phyloP scores from a whole-genome alignment of 2,329 filamentous ascomycete genomes.

The Phaeosphaeria sp. region DNA sequence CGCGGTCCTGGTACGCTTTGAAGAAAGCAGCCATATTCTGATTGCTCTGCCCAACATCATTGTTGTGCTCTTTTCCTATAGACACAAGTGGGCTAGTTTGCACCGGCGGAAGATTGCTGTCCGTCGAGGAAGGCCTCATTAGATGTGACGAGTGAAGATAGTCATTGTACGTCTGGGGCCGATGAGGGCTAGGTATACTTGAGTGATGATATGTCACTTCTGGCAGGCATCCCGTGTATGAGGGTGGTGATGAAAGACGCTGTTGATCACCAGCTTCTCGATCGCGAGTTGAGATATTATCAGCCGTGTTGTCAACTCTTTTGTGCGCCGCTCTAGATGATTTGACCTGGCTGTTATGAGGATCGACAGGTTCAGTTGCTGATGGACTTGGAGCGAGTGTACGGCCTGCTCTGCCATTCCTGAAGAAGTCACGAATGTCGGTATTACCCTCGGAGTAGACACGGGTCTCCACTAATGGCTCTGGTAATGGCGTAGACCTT shows the following conservation, averaged over 20 bases:
- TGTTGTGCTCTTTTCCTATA: neutral
- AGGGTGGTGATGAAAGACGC: neutral
- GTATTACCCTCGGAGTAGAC: constrained; percentile 18
- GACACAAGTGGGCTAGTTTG: neutral
- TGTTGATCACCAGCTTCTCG: neutral
- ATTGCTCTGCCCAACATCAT: neutral
- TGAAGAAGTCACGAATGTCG: constrained; percentile 38
- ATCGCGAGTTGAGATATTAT: neutral
- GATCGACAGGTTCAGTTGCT: constrained; percentile 2
- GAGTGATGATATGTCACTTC: neutral
- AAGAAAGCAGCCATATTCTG: constrained; percentile 10
- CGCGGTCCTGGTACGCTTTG: constrained; percentile 1
- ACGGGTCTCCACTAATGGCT: neutral
- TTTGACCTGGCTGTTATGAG: constrained; percentile 11
- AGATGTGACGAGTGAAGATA: neutral
- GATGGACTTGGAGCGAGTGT: too few species aligned
- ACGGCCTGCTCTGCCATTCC: neutral
- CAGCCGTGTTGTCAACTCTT: neutral
- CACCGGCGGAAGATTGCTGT: neutral
- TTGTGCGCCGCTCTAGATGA: neutral
- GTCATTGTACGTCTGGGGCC: neutral
- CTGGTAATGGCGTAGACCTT: neutral
- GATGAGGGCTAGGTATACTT: neutral
- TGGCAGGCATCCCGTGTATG: neutral
- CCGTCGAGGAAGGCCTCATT: neutral